Evolutionary conservation across 2,329 filamentous ascomycete genomes (phyloP), one percentile per base, ranked within the genome.

Genomic region (Cladophialophora psammophila): DNA sequence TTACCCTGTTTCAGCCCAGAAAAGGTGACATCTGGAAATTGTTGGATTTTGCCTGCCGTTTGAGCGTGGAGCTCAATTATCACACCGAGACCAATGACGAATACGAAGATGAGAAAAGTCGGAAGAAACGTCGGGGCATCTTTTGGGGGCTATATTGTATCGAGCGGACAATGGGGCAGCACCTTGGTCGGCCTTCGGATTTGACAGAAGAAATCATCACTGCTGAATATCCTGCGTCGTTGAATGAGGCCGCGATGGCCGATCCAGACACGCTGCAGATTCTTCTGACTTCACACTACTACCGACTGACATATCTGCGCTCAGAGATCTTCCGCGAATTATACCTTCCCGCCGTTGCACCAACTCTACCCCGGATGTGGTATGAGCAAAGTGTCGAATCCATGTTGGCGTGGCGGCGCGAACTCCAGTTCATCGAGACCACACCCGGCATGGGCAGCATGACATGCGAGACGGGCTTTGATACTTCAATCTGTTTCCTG

Each of bases 71-170:
- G 65, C 72, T 77, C 13, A 75, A 75, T 59, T 77, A 77, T 60
- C 76, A 77, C 62, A 75, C 74, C 15, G 76, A 78, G 45, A 64
- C 69, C n/a, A 72, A 73, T 38, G 71, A 68, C n/a, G 71, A 73
- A 26, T 69, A 70, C 54, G 73, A 75, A 63, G 69, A 70, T 20
- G 70, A 75, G 36, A 70, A 69, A 38, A 67, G 66, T 53, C 68
- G 62, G 31, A 71, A 69, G 60, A 63, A 68, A n/a, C 68, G 75
- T 15, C 65, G 75, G 20, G 72, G 75, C 57, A 71, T 75, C 0
- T 79, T 78, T 53, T 79, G 76, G 77, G 76, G 76, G 9, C 70
- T 79, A 1, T 79, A 79, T 60, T 74, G 76, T 52, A 74, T 78
- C 45, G 77, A 79, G 66, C 72, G 77, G 34, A 78, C 77, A 20